Evolutionary conservation across 352 stramenopile species (phyloP).

Genomic region (Phytophthora litchii): DNA sequence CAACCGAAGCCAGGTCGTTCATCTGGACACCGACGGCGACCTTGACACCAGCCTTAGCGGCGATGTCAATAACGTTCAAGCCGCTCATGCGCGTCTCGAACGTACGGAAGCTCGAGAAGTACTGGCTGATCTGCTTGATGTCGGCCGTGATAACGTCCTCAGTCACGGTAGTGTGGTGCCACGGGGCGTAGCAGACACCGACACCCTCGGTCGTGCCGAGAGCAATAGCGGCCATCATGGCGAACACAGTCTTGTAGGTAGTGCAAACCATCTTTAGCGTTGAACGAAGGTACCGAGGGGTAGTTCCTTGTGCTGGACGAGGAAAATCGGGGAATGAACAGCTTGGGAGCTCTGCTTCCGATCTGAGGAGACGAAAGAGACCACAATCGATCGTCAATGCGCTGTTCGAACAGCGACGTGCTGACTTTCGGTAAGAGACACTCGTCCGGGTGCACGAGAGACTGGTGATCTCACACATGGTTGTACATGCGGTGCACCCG

Average conservation of each 20-base stretch:
- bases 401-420: constrained; percentile 34
- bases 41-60: constrained; percentile 48
- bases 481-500: constrained; percentile 24
- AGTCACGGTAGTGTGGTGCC: constrained; percentile 50
- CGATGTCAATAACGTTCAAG: constrained; percentile 57
- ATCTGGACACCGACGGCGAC: constrained; percentile 71
- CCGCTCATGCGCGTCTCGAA: constrained; percentile 66
- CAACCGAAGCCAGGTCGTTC: constrained; percentile 40
- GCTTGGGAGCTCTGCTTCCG: background rate
- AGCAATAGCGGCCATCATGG: constrained; percentile 34
- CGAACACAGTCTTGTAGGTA: constrained; percentile 45
- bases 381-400: constrained; percentile 6
- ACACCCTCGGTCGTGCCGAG: constrained; percentile 5
- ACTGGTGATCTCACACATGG: constrained; percentile 26
- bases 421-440: constrained; percentile 36
- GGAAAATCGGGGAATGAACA: constrained; percentile 40
- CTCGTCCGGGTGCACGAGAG: constrained; percentile 15
- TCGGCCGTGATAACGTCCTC: constrained; percentile 38
- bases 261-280: constrained; percentile 40
- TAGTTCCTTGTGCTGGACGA: constrained; percentile 36
- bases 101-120: constrained; percentile 71
- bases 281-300: constrained; percentile 9
- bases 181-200: constrained; percentile 69
- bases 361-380: constrained; percentile 25
- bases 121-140: constrained; percentile 39